Evolutionary conservation across 805 yeast species (phyloP), one percentile per base, ranked within the genome.

Genomic region (Candida krabiensis): DNA sequence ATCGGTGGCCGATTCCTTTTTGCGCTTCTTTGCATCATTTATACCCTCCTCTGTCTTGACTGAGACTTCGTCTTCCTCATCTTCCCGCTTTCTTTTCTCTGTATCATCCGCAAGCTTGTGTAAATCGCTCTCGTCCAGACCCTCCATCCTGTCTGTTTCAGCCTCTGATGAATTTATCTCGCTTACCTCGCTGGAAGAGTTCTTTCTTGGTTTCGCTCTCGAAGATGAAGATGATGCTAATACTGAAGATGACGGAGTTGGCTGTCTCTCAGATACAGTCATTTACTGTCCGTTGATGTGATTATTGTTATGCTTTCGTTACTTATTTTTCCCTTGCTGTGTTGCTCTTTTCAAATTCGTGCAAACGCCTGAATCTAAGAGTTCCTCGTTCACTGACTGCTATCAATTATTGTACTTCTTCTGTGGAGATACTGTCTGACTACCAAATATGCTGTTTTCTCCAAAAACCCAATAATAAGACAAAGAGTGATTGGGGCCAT

Each of bases 101-200:
- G 52, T 67, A 7, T 61, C 61, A 14, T 52, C 47, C 7, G 67
- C 69, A 35, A 69, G 50, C 4, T 68, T 61, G 15, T 62, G 67
- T 45, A 84, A 55, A 25, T 76, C 69, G 14, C 83, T 72, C 24
- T 71, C 74, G n/a, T 75, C 88, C 29, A 60, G 36, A 16, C 55
- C 62, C 27, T 79, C 91, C 86, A 88, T 79, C 51, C 78, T 83
- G 56, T 89, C 96, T 0, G 97, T 89, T 58, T 89, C 97, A 13
- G 93, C 96, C 61, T 89, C 96, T 12, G 93, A 83, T 49, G 80
- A 73, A 38, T 72, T 50, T 21, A 49, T 45, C 37, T 49, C 54
- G 17, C 48, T 41, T 28, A 43, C 31, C 29, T 47, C 54, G 28
- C 48, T 40, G 16, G 51, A 44, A 6, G 46, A 42, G 32, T 44